Conservation (phyloP, 306 rosid species). For the Gillenia trifoliata region DNA sequence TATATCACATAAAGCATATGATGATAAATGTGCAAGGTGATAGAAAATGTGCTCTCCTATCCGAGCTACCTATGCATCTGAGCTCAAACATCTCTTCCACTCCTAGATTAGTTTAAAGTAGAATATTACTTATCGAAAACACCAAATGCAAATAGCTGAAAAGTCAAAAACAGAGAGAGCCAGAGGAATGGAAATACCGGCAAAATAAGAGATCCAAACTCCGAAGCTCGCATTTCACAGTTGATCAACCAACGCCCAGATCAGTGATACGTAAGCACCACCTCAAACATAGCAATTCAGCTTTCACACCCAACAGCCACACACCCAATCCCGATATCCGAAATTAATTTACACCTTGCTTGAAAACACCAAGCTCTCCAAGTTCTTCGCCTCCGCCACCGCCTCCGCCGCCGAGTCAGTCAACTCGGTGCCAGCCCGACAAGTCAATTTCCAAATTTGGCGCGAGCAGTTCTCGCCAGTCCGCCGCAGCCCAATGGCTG, state of each 20-base stretch:
- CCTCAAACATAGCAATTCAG: slow-evolving; percentile 56
- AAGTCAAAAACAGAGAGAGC: background rate
- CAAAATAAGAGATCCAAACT: slow-evolving; percentile 74
- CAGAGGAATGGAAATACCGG: slow-evolving; percentile 38
- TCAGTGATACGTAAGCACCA: slow-evolving; percentile 82
- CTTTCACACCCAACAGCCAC: slow-evolving; percentile 79
- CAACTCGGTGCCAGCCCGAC: slow-evolving; percentile 63
- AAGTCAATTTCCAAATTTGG: slow-evolving; percentile 62
- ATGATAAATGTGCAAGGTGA: too few relatives aligned
- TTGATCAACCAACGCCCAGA: slow-evolving; percentile 85
- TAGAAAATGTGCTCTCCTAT: background rate
- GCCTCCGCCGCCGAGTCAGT: slow-evolving; percentile 59
- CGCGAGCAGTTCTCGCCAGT: slow-evolving; percentile 37
- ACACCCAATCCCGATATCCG: slow-evolving; percentile 86
- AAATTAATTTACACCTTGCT: slow-evolving; percentile 61
- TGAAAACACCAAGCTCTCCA: slow-evolving; percentile 65
- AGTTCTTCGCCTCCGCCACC: slow-evolving; percentile 62
- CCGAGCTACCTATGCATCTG: background rate
- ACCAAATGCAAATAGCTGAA: background rate
- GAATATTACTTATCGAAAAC: too few relatives aligned
- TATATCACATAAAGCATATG: too few relatives aligned
- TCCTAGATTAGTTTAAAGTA: too few relatives aligned
- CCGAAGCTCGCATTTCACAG: slow-evolving; percentile 67
- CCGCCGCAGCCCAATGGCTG: slow-evolving; percentile 38
- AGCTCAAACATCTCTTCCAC: too few relatives aligned